Evolutionary conservation across 192 early-diverging fungal genomes (phyloP).

Genomic region (Backusella psychrophila): DNA sequence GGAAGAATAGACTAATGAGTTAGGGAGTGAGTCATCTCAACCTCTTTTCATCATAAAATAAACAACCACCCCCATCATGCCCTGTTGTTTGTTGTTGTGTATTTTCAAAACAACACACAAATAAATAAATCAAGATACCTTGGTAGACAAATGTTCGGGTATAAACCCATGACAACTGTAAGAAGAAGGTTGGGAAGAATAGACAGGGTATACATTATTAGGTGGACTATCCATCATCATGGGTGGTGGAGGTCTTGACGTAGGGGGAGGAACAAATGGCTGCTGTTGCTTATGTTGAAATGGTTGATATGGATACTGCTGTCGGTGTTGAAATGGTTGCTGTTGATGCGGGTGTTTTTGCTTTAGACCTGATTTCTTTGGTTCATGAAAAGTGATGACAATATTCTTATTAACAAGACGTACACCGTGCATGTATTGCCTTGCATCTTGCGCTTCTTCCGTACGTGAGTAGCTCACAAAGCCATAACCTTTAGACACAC

Average conservation of each 20-base stretch:
- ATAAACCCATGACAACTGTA: conserved; percentile 6
- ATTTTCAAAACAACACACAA: neutral
- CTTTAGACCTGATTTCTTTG: conserved; percentile 63
- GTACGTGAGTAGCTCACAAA: conserved; percentile 85
- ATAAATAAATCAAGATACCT: neutral
- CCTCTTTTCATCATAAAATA: neutral
- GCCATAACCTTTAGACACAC: neutral
- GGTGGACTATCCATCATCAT: conserved; percentile 1
- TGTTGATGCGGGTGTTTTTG: conserved; percentile 8
- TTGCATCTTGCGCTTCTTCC: conserved; percentile 89
- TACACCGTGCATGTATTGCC: conserved; percentile 86
- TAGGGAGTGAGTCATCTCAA: neutral
- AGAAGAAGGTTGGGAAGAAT: conserved; percentile 5
- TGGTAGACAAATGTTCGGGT: neutral
- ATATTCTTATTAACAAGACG: conserved; percentile 79
- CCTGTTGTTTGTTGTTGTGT: neutral
- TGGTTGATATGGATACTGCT: neutral
- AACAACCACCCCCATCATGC: neutral
- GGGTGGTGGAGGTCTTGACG: neutral
- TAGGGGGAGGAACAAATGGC: neutral
- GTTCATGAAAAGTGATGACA: conserved; percentile 89
- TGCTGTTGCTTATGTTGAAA: neutral
- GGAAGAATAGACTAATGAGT: neutral
- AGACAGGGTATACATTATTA: neutral
- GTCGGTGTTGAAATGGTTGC: neutral